A percentile compares a stretch with the other conserved stretches of the same genome.
Evolutionary conservation across 2,329 filamentous ascomycete species (phyloP).

Genomic region (Epichloe sibirici): DNA sequence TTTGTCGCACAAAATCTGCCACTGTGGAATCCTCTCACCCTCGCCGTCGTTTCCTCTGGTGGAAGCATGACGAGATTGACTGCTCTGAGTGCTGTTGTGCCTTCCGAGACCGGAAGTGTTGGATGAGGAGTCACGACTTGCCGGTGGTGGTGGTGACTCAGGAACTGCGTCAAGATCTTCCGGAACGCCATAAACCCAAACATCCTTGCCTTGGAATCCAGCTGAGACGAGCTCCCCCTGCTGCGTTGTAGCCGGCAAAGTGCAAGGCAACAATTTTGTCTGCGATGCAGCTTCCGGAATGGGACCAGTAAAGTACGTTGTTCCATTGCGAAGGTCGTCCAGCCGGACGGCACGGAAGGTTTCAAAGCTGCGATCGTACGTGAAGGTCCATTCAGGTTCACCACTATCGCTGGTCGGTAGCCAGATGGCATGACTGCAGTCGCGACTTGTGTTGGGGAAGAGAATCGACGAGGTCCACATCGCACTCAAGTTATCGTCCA

Average conservation of each 20-base stretch:
- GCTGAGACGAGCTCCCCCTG: conserved; percentile 64
- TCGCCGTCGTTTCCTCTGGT: conserved; percentile 17
- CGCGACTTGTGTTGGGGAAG: conserved; percentile 68
- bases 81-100: conserved; percentile 18
- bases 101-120: conserved; percentile 13
- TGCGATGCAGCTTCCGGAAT: conserved; percentile 37
- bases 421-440: conserved; percentile 66
- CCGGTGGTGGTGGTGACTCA: conserved; percentile 21
- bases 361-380: conserved; percentile 65
- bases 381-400: conserved; percentile 65
- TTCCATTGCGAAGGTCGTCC: conserved; percentile 62
- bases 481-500: conserved; percentile 56
- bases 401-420: conserved; percentile 48
- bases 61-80: conserved; percentile 20
- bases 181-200: conserved; percentile 73
- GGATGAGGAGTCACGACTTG: conserved; percentile 12
- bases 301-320: conserved; percentile 68
- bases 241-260: conserved; percentile 56
- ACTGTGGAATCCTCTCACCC: conserved; percentile 42
- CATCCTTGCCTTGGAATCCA: conserved; percentile 57
- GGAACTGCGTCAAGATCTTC: conserved; percentile 55
- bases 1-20: conserved; percentile 58
- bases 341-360: conserved; percentile 67
- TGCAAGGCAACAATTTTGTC: conserved; percentile 53
- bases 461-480: conserved; percentile 81